Evolutionary conservation across 176 grass and related monocot genomes (phyloP).

Genomic region (Alloteropsis semialata): DNA sequence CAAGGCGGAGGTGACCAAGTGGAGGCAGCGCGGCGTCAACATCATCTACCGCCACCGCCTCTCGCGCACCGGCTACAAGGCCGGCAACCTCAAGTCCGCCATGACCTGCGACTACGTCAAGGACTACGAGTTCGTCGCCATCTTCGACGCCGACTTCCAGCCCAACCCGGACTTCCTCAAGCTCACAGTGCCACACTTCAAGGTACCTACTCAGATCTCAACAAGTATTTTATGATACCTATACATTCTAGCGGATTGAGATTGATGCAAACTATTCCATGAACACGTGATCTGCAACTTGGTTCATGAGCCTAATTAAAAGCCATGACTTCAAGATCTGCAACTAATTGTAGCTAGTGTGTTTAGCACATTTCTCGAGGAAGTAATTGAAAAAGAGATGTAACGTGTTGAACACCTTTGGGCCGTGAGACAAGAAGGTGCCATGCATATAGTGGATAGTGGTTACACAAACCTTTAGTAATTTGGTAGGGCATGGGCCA

Average conservation of each 20-base stretch:
- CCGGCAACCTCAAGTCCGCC: constrained; percentile 94
- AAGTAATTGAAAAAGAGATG: background rate
- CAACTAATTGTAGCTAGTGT: background rate
- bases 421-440: background rate
- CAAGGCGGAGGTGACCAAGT: constrained; percentile 78
- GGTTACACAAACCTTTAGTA: background rate
- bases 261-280: constrained; percentile 6
- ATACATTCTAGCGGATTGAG: constrained; percentile 4
- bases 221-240: constrained; percentile 1
- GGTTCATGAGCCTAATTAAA: constrained; percentile 31
- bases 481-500: constrained; percentile 1
- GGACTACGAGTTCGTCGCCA: constrained; percentile 86
- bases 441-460: too few relatives aligned
- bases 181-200: constrained; percentile 91
- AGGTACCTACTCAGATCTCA: constrained; percentile 52
- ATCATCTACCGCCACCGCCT: constrained; percentile 86
- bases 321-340: background rate
- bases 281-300: background rate
- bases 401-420: background rate
- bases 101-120: constrained; percentile 92
- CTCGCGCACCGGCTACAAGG: constrained; percentile 86
- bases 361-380: background rate
- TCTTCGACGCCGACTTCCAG: constrained; percentile 99
- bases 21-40: constrained; percentile 80
- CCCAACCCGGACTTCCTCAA: constrained; percentile 95